Conservation (phyloP, 2,329 filamentous ascomycete species). For the Penicillium polonicum region DNA sequence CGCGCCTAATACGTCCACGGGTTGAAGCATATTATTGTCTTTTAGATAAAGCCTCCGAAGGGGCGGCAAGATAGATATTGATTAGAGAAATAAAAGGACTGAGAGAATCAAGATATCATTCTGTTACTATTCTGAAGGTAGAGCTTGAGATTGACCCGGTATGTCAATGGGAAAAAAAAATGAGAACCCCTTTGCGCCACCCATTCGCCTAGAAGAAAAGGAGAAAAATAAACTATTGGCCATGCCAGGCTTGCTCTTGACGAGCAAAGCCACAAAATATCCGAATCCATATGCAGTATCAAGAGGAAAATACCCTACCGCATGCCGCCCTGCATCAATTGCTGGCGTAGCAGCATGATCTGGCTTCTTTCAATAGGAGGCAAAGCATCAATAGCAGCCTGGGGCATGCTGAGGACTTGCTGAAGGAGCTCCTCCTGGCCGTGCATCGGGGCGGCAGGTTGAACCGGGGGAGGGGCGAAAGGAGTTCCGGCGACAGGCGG, state of each 20-base stretch:
- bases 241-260: not conserved
- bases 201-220: constrained; percentile 15
- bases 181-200: constrained; percentile 14
- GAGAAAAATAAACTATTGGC: not conserved
- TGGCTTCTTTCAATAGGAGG: constrained; percentile 73
- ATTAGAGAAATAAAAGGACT: not conserved
- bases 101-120: not conserved
- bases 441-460: constrained; percentile 45
- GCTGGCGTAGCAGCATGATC: constrained; percentile 72
- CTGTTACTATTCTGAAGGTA: constrained; percentile 3
- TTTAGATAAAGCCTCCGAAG: not conserved
- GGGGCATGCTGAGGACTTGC: constrained; percentile 77
- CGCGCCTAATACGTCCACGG: not conserved
- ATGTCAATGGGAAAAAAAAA: constrained; percentile 13
- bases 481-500: constrained; percentile 49
- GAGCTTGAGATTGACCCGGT: constrained; percentile 3
- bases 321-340: constrained; percentile 51
- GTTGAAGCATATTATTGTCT: not conserved
- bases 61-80: not conserved
- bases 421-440: constrained; percentile 73
- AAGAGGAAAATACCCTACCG: constrained; percentile 22
- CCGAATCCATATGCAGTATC: not conserved
- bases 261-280: not conserved
- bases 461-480: constrained; percentile 47
- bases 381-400: constrained; percentile 75